Base-by-base conservation (phyloP, 2,329 filamentous ascomycete genomes). In the Polychaeton citri region DNA sequence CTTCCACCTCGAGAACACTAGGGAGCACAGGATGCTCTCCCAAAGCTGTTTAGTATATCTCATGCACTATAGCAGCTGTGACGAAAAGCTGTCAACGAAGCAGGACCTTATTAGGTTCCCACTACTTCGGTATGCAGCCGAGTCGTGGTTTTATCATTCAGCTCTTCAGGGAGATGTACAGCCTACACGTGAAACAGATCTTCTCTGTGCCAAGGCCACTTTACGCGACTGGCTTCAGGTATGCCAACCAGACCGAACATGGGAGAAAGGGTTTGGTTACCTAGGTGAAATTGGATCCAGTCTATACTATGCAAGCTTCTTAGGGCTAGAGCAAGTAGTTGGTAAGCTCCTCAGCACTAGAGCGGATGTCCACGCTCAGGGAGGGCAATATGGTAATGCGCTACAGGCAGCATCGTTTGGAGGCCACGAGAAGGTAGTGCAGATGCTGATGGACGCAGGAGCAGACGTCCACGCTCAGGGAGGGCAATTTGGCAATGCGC, bases 1-100 rank as follows among this genome's bases (percentile, higher is more conserved):
- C 4, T 57, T 49, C 34, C 38, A 43, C 31, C 50, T 58, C 43
- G 41, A 48, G 33, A 39, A 46, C 3, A 33, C 19, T 15, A 32
- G 18, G 19, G 48, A 49, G 20, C 44, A 56, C 19, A 33, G 32
- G 6, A 31, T 37, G 5, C 47, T 58, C 33, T 34, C 48, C 10
- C 38, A 34, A 19, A 30, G 42, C 19, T 55, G 42, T 38, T 36
- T 58, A 8, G 28, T 20, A 13, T 58, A 57, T 36, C 36, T 57
- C 8, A 20, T 46, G 10, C 45, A 51, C 32, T 46, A 24, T 24
- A 24, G 21, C 21, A 24, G n/a, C 21, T 24, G 7, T 24, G 7
- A 52, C 16, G 41, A 48, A 19, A 28, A 37, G 19, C 28, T 40
- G 21, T 37, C 43, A 5, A 13, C 19, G 18, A 4, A 31, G 13